Percentiles rank a stretch among this genome's conserved stretches.
phyloP scores from a whole-genome alignment of 345 rosid species.

The Lagerstroemia speciosa region DNA sequence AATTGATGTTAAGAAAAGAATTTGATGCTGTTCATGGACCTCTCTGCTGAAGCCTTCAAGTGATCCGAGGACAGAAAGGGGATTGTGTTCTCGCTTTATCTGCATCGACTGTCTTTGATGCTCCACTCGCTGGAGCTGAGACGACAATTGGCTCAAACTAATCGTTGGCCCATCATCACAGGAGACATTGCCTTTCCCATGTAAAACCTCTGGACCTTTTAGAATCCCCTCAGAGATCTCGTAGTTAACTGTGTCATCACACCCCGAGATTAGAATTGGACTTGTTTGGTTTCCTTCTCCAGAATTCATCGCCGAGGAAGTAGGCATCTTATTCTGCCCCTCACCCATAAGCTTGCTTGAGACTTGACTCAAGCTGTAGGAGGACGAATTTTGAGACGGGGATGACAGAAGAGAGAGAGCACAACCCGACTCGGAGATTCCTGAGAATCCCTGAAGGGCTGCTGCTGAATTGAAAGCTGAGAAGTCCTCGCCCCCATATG shows the following conservation, averaged over 20 bases:
- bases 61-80: conserved; percentile 25
- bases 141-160: conserved; percentile 63
- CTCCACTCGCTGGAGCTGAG: conserved; percentile 69
- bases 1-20: not conserved
- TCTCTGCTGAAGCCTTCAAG: conserved; percentile 12
- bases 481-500: conserved; percentile 29
- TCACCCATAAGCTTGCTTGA: conserved; percentile 21
- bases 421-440: conserved; percentile 29
- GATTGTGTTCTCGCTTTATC: conserved; percentile 41
- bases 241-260: conserved; percentile 21
- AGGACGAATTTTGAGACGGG: conserved; percentile 26
- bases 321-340: conserved; percentile 20
- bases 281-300: conserved; percentile 20
- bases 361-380: conserved; percentile 19
- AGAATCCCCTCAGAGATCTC: conserved; percentile 21
- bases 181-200: conserved; percentile 22
- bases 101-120: conserved; percentile 48
- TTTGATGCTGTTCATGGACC: conserved; percentile 8
- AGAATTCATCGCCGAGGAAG: conserved; percentile 22
- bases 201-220: conserved; percentile 23
- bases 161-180: conserved; percentile 35
- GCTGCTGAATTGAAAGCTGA: conserved; percentile 22
- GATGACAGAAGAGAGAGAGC: conserved; percentile 77
- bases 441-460: conserved; percentile 26
- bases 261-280: conserved; percentile 18